phyloP scores from a whole-genome alignment of 768 basidiomycete genomes.

The Tulasnella sp. region DNA sequence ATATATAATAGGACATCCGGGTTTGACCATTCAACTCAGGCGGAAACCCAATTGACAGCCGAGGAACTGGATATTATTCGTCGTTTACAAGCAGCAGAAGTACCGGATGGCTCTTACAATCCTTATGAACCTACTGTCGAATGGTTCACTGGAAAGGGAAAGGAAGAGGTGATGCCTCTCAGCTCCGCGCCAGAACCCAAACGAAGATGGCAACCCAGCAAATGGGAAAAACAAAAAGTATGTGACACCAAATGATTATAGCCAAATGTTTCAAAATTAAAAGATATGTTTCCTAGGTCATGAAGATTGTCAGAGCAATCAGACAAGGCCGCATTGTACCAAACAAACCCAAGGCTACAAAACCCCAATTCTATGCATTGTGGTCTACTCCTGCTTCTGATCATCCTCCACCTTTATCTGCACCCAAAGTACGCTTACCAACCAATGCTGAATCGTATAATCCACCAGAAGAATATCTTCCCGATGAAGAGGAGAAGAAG shows the following conservation, averaged over 20 bases:
- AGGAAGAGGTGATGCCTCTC: constrained; percentile 88
- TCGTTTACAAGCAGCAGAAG: constrained; percentile 78
- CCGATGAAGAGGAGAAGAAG: constrained; percentile 64
- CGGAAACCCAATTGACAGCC: constrained; percentile 70
- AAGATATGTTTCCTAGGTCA: constrained; percentile 43
- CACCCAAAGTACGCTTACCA: constrained; percentile 81
- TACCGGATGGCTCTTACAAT: constrained; percentile 79
- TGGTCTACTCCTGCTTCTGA: constrained; percentile 64
- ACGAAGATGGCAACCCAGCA: constrained; percentile 90
- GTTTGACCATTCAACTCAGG: constrained; percentile 77
- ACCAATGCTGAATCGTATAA: constrained; percentile 97
- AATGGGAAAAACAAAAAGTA: constrained; percentile 99
- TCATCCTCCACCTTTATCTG: constrained; percentile 78
- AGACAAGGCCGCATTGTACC: constrained; percentile 89
- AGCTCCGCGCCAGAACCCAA: constrained; percentile 90
- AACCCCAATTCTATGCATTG: constrained; percentile 68
- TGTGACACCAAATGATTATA: constrained; percentile 1
- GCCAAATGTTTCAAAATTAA: background rate
- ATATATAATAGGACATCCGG: constrained; percentile 90
- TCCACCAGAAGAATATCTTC: constrained; percentile 92
- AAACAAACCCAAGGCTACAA: constrained; percentile 66
- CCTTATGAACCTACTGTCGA: constrained; percentile 89
- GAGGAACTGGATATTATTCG: constrained; percentile 94
- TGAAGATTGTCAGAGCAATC: constrained; percentile 99
- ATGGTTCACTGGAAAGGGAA: constrained; percentile 95